Evolutionary conservation across 2,329 filamentous ascomycete species (phyloP).

Genomic region (Pseudocercospora vitis): DNA sequence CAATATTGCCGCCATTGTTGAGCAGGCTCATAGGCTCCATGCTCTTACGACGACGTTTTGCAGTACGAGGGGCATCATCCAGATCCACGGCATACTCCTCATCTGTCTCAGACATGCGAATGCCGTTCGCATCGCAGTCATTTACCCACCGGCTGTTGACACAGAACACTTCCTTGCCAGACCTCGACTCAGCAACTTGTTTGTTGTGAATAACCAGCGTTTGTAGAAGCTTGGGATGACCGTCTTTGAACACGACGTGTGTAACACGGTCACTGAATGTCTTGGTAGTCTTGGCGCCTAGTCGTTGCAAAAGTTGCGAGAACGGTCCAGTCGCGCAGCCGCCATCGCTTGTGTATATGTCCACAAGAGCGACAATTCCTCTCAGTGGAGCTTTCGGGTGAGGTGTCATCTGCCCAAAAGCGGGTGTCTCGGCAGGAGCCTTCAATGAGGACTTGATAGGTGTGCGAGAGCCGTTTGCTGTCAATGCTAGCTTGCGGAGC

Average conservation of each 20-base stretch:
- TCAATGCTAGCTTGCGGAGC: conserved; percentile 33
- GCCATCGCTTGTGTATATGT: conserved; percentile 40
- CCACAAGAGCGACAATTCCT: conserved; percentile 38
- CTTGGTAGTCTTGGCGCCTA: conserved; percentile 40
- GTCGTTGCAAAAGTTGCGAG: conserved; percentile 36
- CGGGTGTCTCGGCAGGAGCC: conserved; percentile 31
- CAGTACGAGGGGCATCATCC: conserved; percentile 35
- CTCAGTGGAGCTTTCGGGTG: conserved; percentile 38
- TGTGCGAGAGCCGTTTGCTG: conserved; percentile 27
- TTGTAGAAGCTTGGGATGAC: conserved; percentile 38
- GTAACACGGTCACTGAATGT: conserved; percentile 40
- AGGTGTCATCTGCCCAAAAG: conserved; percentile 37
- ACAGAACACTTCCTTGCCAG: conserved; percentile 34
- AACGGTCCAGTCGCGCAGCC: conserved; percentile 39
- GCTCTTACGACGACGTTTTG: conserved; percentile 37
- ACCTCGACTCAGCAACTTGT: conserved; percentile 26
- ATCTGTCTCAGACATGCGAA: conserved; percentile 34
- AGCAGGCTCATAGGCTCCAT: conserved; percentile 39
- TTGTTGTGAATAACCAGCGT: conserved; percentile 38
- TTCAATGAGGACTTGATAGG: conserved; percentile 37
- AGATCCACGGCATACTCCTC: conserved; percentile 39
- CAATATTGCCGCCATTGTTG: conserved; percentile 36
- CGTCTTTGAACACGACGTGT: conserved; percentile 43
- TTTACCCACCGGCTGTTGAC: conserved; percentile 42
- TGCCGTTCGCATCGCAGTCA: conserved; percentile 37